Evolutionary conservation across 176 grass and related monocot genomes (phyloP).

Genomic region (Saccharum officinarum): DNA sequence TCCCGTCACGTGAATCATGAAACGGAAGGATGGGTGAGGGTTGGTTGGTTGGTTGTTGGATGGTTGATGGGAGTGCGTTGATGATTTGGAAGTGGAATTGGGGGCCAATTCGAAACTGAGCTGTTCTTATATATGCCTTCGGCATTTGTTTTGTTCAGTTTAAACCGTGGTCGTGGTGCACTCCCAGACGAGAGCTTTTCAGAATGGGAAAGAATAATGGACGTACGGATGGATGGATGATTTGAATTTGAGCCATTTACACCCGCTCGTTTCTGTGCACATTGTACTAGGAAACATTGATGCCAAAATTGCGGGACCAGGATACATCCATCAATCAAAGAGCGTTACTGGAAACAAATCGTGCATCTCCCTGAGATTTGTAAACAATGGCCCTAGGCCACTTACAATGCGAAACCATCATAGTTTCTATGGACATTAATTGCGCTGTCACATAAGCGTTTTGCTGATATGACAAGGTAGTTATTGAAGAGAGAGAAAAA

Average conservation of each 20-base stretch:
- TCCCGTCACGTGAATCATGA: slow-evolving; percentile 21
- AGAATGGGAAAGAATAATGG: not conserved
- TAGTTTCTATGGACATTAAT: too few relatives aligned
- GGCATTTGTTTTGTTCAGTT: not conserved
- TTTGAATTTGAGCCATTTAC: not conserved
- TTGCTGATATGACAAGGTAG: too few relatives aligned
- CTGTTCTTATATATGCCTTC: not conserved
- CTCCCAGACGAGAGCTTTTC: not conserved
- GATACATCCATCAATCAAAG: not conserved
- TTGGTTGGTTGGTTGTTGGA: not conserved
- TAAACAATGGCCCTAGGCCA: not conserved
- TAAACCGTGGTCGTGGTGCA: not conserved
- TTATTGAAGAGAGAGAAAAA: too few relatives aligned
- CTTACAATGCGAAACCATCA: too few relatives aligned
- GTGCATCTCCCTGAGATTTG: not conserved
- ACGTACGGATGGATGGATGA: not conserved
- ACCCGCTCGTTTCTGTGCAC: not conserved
- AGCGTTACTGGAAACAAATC: not conserved
- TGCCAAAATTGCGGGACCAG: not conserved
- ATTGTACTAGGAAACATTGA: not conserved
- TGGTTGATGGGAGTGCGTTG: not conserved
- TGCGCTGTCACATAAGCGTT: too few relatives aligned
- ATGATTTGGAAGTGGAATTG: not conserved
- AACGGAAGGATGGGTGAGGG: not conserved
- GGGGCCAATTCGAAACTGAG: not conserved